Evolutionary conservation across 768 basidiomycete species (phyloP).

Genomic region (Candolleomyces eurysporus): DNA sequence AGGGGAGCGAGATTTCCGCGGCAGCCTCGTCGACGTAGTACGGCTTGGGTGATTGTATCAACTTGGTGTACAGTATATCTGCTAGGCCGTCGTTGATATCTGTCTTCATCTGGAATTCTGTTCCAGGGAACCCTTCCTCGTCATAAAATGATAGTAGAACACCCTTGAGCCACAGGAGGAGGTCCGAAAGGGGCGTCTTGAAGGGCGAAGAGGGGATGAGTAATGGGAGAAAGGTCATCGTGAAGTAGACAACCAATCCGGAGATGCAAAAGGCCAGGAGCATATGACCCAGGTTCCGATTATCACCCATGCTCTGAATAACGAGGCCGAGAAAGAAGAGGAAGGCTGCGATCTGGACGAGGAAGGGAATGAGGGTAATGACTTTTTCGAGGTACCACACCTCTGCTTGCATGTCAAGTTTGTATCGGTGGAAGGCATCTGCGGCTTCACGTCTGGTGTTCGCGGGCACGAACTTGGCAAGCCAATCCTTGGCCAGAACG

Average conservation of each 20-base stretch:
- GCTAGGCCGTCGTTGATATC: neutral
- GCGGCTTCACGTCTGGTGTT: constrained; percentile 14
- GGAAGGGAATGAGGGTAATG: constrained; percentile 16
- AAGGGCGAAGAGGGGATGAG: constrained; percentile 5
- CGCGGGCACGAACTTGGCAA: constrained; percentile 16
- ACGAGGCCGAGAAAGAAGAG: constrained; percentile 19
- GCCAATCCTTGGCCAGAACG: constrained; percentile 23
- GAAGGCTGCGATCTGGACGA: constrained; percentile 17
- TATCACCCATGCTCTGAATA: constrained; percentile 3
- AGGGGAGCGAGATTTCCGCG: neutral
- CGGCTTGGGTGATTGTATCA: constrained; percentile 5
- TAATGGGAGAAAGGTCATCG: constrained; percentile 5
- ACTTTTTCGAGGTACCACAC: constrained; percentile 15
- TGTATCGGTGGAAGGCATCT: constrained; percentile 18
- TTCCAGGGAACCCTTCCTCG: neutral
- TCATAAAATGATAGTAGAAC: neutral
- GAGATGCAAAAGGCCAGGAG: neutral
- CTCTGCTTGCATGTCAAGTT: constrained; percentile 15
- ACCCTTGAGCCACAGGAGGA: neutral
- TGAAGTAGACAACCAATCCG: neutral
- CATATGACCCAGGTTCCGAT: neutral
- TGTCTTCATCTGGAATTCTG: neutral
- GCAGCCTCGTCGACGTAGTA: constrained; percentile 6
- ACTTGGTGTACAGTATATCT: neutral
- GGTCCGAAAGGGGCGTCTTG: constrained; percentile 4